phyloP scores from a whole-genome alignment of 164 flowering plant genomes.

The Annona cherimola region DNA sequence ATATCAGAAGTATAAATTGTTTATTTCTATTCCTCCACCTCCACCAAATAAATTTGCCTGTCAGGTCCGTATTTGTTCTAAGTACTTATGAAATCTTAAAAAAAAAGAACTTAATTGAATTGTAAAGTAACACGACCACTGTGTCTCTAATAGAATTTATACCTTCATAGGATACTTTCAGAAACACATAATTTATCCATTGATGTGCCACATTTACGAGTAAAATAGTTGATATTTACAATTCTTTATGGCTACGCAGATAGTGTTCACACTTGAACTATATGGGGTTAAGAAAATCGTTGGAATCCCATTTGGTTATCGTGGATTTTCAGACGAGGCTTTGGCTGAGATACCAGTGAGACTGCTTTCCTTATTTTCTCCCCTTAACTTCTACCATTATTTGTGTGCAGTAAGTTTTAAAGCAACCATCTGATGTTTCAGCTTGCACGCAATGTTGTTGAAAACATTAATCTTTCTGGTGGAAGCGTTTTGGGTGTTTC shows the following conservation, averaged over 20 bases:
- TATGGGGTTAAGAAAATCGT: conserved; percentile 89
- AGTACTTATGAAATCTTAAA: neutral
- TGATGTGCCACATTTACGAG: neutral
- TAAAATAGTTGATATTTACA: neutral
- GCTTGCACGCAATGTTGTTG: conserved; percentile 83
- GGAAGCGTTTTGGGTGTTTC: conserved; percentile 97
- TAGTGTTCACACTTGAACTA: conserved; percentile 90
- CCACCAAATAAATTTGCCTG: neutral
- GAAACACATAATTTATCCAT: neutral
- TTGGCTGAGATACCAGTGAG: conserved; percentile 59
- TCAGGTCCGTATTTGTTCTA: neutral
- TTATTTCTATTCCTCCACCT: neutral
- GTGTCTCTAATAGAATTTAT: neutral
- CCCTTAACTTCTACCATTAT: too few relatives aligned
- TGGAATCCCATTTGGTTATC: conserved; percentile 89
- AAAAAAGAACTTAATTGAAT: neutral
- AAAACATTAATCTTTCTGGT: conserved; percentile 85
- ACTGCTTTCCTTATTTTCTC: neutral
- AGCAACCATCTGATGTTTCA: conserved; percentile 13
- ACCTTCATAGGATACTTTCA: neutral
- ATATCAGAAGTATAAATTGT: neutral
- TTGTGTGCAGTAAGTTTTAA: neutral
- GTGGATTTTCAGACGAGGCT: conserved; percentile 66
- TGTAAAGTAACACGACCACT: neutral
- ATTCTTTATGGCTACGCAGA: conserved; percentile 39